Conservation (phyloP, 768 basidiomycete species). For the Agaricus subrufescens region DNA sequence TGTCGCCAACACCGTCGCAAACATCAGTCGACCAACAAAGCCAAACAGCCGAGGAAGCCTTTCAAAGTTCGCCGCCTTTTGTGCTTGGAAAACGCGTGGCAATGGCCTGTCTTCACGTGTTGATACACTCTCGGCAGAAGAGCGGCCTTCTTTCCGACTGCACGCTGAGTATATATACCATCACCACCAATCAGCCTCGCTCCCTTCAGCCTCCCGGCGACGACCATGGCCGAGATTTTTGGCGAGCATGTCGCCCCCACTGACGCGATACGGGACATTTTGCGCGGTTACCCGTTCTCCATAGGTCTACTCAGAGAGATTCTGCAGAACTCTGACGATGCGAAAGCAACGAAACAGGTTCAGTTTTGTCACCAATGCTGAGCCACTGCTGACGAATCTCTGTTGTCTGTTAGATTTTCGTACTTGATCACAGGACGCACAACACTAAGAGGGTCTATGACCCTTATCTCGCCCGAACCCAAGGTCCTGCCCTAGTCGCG, state of each 20-base stretch:
- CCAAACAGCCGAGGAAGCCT: no score
- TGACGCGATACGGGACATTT: conserved; percentile 23
- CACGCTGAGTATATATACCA: not conserved
- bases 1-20: not conserved
- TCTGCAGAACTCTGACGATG: conserved; percentile 38
- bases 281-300: conserved; percentile 33
- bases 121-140: no score
- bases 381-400: not conserved
- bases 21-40: not conserved
- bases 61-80: no score
- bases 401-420: conserved; percentile 17
- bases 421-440: conserved; percentile 28
- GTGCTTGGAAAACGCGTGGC: no score
- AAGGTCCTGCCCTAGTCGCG: conserved; percentile 35
- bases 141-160: not conserved
- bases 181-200: not conserved
- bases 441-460: conserved; percentile 15
- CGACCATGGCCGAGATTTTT: conserved; percentile 15
- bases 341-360: conserved; percentile 29
- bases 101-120: no score
- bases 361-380: not conserved
- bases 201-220: not conserved
- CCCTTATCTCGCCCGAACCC: conserved; percentile 21
- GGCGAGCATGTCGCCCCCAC: conserved; percentile 17
- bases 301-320: conserved; percentile 33